Evolutionary conservation across 192 early-diverging fungal genomes (phyloP), one percentile per base, ranked within the genome.

Genomic region (Phlyctochytrium bullatum): DNA sequence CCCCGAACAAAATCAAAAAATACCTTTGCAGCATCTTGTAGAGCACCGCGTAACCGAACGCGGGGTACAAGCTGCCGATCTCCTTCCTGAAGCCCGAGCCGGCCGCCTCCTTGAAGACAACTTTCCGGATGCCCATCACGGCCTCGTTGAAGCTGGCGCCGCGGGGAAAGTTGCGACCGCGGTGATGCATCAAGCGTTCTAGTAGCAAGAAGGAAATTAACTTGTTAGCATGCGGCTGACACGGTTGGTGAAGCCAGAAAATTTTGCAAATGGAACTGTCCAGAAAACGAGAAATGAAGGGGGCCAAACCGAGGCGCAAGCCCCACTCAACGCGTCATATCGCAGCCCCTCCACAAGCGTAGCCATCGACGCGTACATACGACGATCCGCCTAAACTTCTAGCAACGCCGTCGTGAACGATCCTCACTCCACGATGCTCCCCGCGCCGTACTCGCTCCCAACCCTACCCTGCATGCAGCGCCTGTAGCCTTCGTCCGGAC

Each of bases 1-100:
- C 14, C 10, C n/a, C 33, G 33, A 62, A 62, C 4, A 31, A 62
- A 33, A 64, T 24, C 10, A 6, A 64, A 28, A 23, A 53, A 25
- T 88, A 83, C 69, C 94, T 88, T 80, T 97, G 94, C 36, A 88
- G 76, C 32, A 97, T 89, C 79, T 97, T 97, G 88, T 97, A 97
- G 3, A 90, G 89, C 31, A 92, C 90, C 20, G 94, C 94, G 74
- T 91, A 97, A 28, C 92, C 92, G 36, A 97, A 84, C 51, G 93
- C 94, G 1, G 89, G 91, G 77, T 94, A 97, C 64, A 97, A 80
- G 6, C 91, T 91, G 1, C 85, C 65, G 67, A 94, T 93, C 76
- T 89, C 90, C 66, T 77, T 68, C 10, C 89, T 24, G 33, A 83
- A 82, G 0, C 86, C 66, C 60, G 85, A 76, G 64, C 75, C 68